Base-by-base conservation (phyloP, 805 yeast genomes). In the Candida glaebosa region DNA sequence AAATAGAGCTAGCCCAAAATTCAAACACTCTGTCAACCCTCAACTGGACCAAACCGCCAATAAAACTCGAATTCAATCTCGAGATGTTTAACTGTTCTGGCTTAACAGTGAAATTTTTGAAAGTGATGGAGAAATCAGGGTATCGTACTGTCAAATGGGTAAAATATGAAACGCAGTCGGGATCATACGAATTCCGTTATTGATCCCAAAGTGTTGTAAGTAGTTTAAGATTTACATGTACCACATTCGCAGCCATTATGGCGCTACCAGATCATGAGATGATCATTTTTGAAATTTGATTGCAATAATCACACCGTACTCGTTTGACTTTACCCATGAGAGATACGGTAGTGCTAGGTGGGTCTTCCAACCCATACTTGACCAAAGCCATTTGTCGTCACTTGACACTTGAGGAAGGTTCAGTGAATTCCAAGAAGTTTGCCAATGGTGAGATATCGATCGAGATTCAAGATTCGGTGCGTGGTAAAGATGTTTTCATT, bases 391-490 rank as follows among this genome's bases (percentile, higher is more conserved):
- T 93, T 32, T 88, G 96, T 63, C 74, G 78, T 9, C 82, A 82
- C 53, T 67, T 93, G 35, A 82, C 88, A n/a, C 69, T 89, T 12
- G 81, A 81, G 18, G 77, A 79, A 43, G 90, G 95, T 5, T 69
- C 74, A 19, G 86, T 84, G 14, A 70, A 71, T 35, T 70, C 82
- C 43, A 78, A 78, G 45, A 82, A 82, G 57, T 69, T 69, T 45
- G 83, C 91, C 46, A 93, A 93, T 58, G 99, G 99, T 40, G 99
- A 93, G 58, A 90, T 96, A 3, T 82, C 91, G 20, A 87, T 93
- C 44, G 84, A 83, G 42, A 79, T 93, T 42, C 75, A 76, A 41
- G 95, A 89, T 54, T 85, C 96, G 9, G 98, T 93, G 18, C 76
- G 99, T 57, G 98, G 90, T 50, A 93, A 93, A 63, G 97, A 93